These are phyloP conservation scores for Cyclotella atomus DNA, from an alignment of 108 stramenopile species.

Conservation along the genomic window DNA sequence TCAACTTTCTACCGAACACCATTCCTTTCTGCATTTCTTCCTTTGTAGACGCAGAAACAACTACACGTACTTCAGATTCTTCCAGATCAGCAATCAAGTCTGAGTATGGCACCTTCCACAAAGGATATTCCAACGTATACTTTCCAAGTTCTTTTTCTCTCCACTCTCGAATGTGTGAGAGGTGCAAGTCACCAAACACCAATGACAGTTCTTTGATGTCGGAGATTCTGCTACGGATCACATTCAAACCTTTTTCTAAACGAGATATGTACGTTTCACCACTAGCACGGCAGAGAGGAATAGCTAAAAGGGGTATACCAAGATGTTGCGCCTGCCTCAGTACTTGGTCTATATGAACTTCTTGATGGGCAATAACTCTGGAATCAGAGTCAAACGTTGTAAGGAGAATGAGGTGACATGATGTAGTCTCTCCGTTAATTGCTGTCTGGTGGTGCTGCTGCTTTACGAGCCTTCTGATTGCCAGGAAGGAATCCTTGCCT, in stretches of 20 bases:
- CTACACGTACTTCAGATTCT: conserved; percentile 56
- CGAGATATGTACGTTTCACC: conserved; percentile 69
- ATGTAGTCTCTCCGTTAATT: conserved; percentile 7
- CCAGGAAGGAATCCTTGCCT: conserved; percentile 92
- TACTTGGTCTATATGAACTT: conserved; percentile 73
- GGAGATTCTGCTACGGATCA: conserved; percentile 35
- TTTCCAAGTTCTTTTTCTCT: conserved; percentile 60
- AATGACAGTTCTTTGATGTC: conserved; percentile 43
- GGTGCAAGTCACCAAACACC: conserved; percentile 93
- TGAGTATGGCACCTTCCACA: conserved; percentile 70
- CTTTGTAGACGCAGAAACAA: conserved; percentile 59
- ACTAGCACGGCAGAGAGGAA: conserved; percentile 77
- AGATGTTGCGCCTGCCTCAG: conserved; percentile 77
- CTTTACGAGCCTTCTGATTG: conserved; percentile 75
- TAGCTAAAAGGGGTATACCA: conserved; percentile 74
- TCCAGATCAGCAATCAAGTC: conserved; percentile 72
- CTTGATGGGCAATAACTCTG: conserved; percentile 89
- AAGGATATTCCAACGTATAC: conserved; percentile 68
- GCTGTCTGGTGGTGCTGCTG: conserved; percentile 17
- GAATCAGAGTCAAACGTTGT: conserved; percentile 87
- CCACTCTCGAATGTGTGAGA: conserved; percentile 90
- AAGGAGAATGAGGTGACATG: conserved; percentile 74
- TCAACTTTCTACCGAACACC: conserved; percentile 51
- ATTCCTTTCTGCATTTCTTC: conserved; percentile 55
- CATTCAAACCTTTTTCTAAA: conserved; percentile 62